Evolutionary conservation across 176 grass and related monocot genomes (phyloP), one percentile per base, ranked within the genome.

Genomic region (Eleusine coracana): DNA sequence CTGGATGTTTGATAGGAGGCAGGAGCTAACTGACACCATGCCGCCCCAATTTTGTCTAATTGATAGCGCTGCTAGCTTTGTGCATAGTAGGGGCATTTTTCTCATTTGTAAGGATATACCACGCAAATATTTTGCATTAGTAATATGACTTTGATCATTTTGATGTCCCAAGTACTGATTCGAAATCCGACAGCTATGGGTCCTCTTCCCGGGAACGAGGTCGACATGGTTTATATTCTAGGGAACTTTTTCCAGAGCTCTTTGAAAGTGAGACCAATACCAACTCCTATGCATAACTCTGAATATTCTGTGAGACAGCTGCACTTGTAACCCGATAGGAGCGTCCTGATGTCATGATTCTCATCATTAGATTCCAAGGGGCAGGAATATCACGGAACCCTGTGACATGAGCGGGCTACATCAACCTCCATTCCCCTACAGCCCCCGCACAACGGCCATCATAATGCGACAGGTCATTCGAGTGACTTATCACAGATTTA

Each of bases 21-120:
- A 68, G 84, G 88, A 89, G 78, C 83, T 78, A 68, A 80, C 72
- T 48, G 80, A 71, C 62, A 72, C 10, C 15, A 40, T 45, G 71
- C 89, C 60, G 56, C 85, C 77, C 93, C 90, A 96, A 80, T 92
- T 92, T 96, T 96, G 83, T 82, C 70, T 37, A 65, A 71, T 5
- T 73, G 76, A 68, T 86, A 76, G 23, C 27, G 42, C 55, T 42
- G 77, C 71, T 52, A 83, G 76, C 40, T 38, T 74, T 90, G 71
- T 86, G 73, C 80, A 71, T 90, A 84, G 56, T 70, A 87, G 73
- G 68, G 61, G 44, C 50, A 55, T 67, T 40, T 29, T 14, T 51
- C 10, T 12, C 28, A 40, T 18, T 42, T 82, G 39, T 48, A 49
- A 85, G 20, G 60, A 68, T 28, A 50, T 67, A 36, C 60, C 3